phyloP scores from a whole-genome alignment of 1,284 basidiomycete genomes.

The Phylloporus sp. region DNA sequence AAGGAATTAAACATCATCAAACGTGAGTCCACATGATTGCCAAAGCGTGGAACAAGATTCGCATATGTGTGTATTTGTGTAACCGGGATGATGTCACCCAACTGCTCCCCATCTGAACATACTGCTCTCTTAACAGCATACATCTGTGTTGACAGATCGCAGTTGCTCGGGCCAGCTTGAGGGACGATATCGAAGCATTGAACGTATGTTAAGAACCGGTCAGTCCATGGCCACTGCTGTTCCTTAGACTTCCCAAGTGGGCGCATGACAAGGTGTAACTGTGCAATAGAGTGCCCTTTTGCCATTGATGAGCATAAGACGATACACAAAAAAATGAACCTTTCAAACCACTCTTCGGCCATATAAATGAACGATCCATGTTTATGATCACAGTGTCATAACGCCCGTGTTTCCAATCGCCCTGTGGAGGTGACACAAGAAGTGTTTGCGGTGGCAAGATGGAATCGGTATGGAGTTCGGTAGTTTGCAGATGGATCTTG shows the following conservation, averaged over 20 bases:
- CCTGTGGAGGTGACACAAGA: neutral
- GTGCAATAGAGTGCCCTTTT: neutral
- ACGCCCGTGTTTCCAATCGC: neutral
- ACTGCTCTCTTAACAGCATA: neutral
- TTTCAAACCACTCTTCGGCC: neutral
- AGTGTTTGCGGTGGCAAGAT: neutral
- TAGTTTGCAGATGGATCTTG: neutral
- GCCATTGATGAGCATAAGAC: too few relatives aligned
- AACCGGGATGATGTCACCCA: neutral
- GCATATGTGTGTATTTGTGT: neutral
- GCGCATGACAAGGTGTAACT: neutral
- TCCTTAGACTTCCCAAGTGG: neutral
- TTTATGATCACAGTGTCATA: neutral
- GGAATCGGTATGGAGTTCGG: neutral
- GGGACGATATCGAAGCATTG: too few relatives aligned
- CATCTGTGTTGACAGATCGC: too few relatives aligned
- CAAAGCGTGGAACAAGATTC: neutral
- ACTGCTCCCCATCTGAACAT: neutral
- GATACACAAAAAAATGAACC: neutral
- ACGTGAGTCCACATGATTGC: neutral
- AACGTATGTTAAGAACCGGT: neutral
- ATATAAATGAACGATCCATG: neutral
- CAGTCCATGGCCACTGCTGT: neutral
- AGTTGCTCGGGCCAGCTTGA: too few relatives aligned
- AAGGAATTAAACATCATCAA: neutral